Evolutionary conservation across 768 basidiomycete genomes (phyloP).

Genomic region (Phylloporus sp.): DNA sequence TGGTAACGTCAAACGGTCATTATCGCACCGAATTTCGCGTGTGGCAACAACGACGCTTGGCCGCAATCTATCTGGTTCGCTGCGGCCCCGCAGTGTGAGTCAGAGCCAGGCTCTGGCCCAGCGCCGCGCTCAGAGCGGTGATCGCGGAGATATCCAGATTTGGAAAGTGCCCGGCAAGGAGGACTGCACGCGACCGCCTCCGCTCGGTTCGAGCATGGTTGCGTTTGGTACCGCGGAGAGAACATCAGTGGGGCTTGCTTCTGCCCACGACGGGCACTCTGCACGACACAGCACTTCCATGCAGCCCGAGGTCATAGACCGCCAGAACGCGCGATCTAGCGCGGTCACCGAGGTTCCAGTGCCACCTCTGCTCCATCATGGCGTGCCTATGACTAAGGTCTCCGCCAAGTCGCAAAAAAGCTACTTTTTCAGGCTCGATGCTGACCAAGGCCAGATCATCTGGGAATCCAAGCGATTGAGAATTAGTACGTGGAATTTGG

Average conservation of each 20-base stretch:
- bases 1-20: constrained; percentile 27
- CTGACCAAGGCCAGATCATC: constrained; percentile 76
- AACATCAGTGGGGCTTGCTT: neutral
- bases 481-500: constrained; percentile 45
- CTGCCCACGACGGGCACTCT: neutral
- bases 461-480: constrained; percentile 72
- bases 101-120: neutral
- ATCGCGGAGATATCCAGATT: constrained; percentile 17
- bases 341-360: constrained; percentile 47
- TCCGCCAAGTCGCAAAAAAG: constrained; percentile 73
- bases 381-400: constrained; percentile 79
- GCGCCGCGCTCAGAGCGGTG: neutral
- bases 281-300: neutral
- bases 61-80: constrained; percentile 27
- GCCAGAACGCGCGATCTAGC: constrained; percentile 1
- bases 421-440: constrained; percentile 66
- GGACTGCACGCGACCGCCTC: neutral
- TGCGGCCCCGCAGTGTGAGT: constrained; percentile 12
- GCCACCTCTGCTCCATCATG: constrained; percentile 54
- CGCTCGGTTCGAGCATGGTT: neutral
- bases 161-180: constrained; percentile 15
- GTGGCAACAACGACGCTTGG: constrained; percentile 29
- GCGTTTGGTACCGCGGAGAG: neutral
- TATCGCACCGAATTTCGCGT: constrained; percentile 35
- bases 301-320: neutral